Evolutionary conservation across 768 basidiomycete genomes (phyloP).

Genomic region (Pseudohyphozyma bogoriensis): DNA sequence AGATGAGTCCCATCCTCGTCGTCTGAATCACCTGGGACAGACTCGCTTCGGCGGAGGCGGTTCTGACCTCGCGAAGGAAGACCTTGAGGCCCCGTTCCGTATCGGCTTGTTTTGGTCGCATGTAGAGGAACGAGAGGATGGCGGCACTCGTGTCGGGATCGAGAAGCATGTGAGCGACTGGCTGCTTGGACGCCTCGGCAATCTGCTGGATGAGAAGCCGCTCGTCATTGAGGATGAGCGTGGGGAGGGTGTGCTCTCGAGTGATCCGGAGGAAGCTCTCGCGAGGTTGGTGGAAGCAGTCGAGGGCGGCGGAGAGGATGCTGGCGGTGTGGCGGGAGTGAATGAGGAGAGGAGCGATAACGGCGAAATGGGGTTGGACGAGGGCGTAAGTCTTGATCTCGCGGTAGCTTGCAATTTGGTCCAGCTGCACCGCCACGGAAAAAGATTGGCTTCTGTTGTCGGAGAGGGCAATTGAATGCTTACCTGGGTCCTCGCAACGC

Average conservation of each 20-base stretch:
- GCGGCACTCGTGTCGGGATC: conserved; percentile 42
- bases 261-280: conserved; percentile 55
- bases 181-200: conserved; percentile 46
- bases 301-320: conserved; percentile 55
- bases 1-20: conserved; percentile 54
- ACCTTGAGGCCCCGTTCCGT: neutral
- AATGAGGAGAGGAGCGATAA: conserved; percentile 57
- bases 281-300: conserved; percentile 52
- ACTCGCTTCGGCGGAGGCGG: neutral
- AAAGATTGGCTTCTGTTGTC: neutral
- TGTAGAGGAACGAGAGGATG: conserved; percentile 59
- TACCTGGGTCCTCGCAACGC: conserved; percentile 59
- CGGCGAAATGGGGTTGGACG: conserved; percentile 57
- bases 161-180: conserved; percentile 48
- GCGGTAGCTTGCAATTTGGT: conserved; percentile 15
- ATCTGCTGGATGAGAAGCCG: conserved; percentile 52
- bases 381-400: conserved; percentile 56
- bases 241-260: conserved; percentile 56
- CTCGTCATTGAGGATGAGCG: conserved; percentile 56
- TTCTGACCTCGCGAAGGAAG: conserved; percentile 1
- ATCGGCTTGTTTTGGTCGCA: conserved; percentile 37
- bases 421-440: neutral
- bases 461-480: conserved; percentile 17
- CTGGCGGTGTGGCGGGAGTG: conserved; percentile 50
- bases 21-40: conserved; percentile 40